These are phyloP conservation scores for Malassezia nana DNA, from an alignment of 1,284 basidiomycete genomes.

Conservation along the genomic window DNA sequence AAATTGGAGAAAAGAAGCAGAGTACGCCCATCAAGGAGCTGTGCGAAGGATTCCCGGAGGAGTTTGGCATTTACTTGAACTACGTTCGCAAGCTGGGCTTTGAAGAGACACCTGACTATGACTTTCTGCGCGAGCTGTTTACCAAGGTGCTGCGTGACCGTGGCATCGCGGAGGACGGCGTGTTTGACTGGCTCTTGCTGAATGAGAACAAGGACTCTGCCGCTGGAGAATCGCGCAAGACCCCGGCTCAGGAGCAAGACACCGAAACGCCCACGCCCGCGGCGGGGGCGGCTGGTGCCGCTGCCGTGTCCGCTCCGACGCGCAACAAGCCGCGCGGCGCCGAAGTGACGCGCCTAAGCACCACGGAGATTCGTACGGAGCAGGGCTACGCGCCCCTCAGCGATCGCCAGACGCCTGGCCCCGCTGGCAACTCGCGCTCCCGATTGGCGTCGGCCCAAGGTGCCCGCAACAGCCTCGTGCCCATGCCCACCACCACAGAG, in stretches of 20 bases:
- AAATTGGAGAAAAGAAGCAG: conserved; percentile 98
- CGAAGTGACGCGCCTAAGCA: conserved; percentile 9
- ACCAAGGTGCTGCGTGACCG: conserved; percentile 80
- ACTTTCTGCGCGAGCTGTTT: conserved; percentile 84
- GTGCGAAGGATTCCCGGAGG: conserved; percentile 85
- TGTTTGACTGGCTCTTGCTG: conserved; percentile 81
- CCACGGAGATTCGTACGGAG: conserved; percentile 16
- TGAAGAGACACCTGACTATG: conserved; percentile 91
- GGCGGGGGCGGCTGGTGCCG: neutral
- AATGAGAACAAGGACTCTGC: conserved; percentile 94
- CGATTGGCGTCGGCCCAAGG: neutral
- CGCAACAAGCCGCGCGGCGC: neutral
- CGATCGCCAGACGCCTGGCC: neutral
- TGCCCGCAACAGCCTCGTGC: neutral
- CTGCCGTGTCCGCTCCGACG: neutral
- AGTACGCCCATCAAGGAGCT: conserved; percentile 87
- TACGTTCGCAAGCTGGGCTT: conserved; percentile 79
- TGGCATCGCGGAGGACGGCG: conserved; percentile 73
- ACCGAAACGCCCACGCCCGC: neutral
- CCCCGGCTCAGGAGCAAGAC: neutral
- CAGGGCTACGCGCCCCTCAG: conserved; percentile 8
- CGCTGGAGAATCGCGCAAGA: conserved; percentile 49
- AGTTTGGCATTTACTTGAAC: conserved; percentile 77
- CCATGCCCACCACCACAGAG: neutral
- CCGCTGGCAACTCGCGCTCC: neutral